Conservation (phyloP, 306 rosid genomes). For the Cucurbita argyrosperma region DNA sequence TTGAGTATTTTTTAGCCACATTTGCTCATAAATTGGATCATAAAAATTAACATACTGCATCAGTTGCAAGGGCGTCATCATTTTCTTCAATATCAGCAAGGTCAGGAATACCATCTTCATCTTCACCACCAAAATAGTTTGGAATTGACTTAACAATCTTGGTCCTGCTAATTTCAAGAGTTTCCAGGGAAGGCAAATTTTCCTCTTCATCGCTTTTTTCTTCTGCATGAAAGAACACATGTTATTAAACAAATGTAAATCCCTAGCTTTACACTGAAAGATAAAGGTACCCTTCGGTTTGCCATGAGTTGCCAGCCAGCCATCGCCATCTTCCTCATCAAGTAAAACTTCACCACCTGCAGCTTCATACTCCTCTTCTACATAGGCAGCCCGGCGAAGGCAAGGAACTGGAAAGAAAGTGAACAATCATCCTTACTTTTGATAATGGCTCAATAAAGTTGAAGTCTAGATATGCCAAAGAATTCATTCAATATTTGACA, state of each 20-base stretch:
- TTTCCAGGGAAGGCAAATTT: conserved; percentile 74
- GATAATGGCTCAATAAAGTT: background rate
- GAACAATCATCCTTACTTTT: background rate
- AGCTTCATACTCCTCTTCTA: conserved; percentile 97
- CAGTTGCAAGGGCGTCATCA: conserved; percentile 57
- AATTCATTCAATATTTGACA: background rate
- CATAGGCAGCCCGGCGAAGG: conserved; percentile 73
- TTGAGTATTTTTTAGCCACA: background rate
- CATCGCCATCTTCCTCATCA: conserved; percentile 85
- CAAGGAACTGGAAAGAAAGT: conserved; percentile 60
- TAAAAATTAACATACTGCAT: conserved; percentile 49
- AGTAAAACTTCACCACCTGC: conserved; percentile 86
- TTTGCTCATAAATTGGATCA: background rate
- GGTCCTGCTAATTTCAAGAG: conserved; percentile 55
- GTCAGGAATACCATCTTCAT: conserved; percentile 86
- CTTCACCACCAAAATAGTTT: conserved; percentile 45
- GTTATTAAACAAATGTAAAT: background rate
- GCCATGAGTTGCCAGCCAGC: conserved; percentile 97
- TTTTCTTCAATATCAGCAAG: conserved; percentile 70
- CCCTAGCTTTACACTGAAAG: background rate
- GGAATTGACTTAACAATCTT: conserved; percentile 28
- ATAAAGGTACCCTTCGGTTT: conserved; percentile 60
- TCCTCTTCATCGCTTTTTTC: conserved; percentile 61
- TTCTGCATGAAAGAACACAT: conserved; percentile 19
- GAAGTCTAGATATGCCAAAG: background rate